Base-by-base conservation (phyloP, 2,329 filamentous ascomycete genomes). In the Aspergillus udagawae region DNA sequence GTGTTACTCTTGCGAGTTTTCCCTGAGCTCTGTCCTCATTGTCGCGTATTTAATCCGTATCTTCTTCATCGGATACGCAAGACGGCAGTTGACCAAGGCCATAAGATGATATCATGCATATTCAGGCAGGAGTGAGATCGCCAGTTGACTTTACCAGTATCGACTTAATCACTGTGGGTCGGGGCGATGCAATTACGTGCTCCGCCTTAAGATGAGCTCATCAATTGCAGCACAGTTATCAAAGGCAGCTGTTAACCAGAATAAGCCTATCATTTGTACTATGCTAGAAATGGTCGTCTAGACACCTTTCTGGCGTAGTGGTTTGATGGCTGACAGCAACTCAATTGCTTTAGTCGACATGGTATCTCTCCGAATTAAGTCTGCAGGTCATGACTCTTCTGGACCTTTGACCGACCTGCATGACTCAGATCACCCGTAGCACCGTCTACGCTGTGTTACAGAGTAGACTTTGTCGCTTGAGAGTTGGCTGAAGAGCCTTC, bases 131-230 rank as follows among this genome's bases (percentile, higher is more conserved):
- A 38, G 50, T 9, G 51, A 27, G 53, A 51, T 17, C n/a, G 32
- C 32, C 32, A 38, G 14, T 38, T 17, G 32, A 17, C 14, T 6
- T 17, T 38, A n/a, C 48, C 35, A 27, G 20, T 23, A 6, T 41
- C 23, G 20, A 21, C 12, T 20, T 28, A 42, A 38, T 51, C 45
- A 14, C 45, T n/a, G 49, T 52, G 49, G 49, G 50, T 10, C 21
- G 32, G 49, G 50, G 7, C 21, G 32, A 20, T 14, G 20, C 32
- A 17, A 58, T 56, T 52, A 56, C 56, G 56, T 58, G 56, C 56
- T 58, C 45, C 32, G 25, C 45, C 50, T 41, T 48, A 56, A 51
- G 56, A 58, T 58, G 56, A 56, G 53, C 44, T 58, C 58, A 60
- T 60, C 14, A 28, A 28, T 38, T 17, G 32, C 1, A 17, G 32